Conservation (phyloP, 2,329 filamentous ascomycete genomes). For the Diaporthe ampelina region DNA sequence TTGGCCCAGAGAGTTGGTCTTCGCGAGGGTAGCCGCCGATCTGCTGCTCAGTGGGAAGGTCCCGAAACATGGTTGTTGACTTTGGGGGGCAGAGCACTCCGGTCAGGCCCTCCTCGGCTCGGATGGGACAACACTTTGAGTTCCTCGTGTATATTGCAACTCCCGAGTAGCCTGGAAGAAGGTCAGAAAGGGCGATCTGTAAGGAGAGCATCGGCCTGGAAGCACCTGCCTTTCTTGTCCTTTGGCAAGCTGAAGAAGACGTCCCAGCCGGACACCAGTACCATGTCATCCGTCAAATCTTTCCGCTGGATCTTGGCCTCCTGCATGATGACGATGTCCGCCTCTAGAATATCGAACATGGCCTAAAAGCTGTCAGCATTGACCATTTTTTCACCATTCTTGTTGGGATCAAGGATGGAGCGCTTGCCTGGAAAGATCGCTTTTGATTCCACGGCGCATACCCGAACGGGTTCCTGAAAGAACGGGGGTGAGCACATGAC, state of each 20-base stretch:
- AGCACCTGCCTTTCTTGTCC: constrained; percentile 84
- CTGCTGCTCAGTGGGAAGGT: constrained; percentile 79
- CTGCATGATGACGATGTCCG: constrained; percentile 95
- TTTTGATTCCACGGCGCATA: constrained; percentile 86
- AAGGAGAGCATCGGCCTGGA: background rate
- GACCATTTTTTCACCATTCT: background rate
- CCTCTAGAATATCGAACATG: constrained; percentile 95
- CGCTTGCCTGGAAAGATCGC: constrained; percentile 74
- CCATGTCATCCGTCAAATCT: constrained; percentile 94
- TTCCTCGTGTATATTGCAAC: constrained; percentile 97
- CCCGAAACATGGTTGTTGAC: constrained; percentile 78
- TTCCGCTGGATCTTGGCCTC: constrained; percentile 97
- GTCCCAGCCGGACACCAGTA: constrained; percentile 94
- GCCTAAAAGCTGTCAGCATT: constrained; percentile 60
- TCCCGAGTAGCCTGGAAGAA: constrained; percentile 84
- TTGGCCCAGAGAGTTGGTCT: constrained; percentile 72
- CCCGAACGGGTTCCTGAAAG: constrained; percentile 80
- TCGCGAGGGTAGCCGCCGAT: constrained; percentile 90
- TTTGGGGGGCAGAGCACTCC: constrained; percentile 83
- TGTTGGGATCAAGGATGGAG: background rate
- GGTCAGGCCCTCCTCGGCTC: constrained; percentile 93
- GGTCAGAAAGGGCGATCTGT: constrained; percentile 22
- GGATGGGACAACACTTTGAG: constrained; percentile 85
- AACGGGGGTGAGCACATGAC: constrained; percentile 3
- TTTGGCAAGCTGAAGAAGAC: constrained; percentile 94